Evolutionary conservation across 2,329 filamentous ascomycete genomes (phyloP), one percentile per base, ranked within the genome.

Genomic region (Pestalotiopsis sp.): DNA sequence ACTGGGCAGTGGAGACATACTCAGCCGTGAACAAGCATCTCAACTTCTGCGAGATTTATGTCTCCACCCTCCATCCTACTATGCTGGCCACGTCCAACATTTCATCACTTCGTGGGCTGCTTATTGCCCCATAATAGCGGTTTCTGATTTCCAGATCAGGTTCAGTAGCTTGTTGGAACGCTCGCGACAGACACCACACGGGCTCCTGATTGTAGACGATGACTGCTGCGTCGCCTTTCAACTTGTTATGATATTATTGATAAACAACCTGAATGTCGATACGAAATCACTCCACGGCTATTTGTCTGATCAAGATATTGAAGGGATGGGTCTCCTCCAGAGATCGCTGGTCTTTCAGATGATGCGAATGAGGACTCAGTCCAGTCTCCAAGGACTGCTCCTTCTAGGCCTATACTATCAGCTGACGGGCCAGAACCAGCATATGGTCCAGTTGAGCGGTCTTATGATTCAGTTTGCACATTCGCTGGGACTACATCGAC

Each of bases 401-500:
- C 58, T 67, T 23, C 36, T 67, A 2, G 41, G 58, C 12, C 36
- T 67, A 6, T 63, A 49, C 57, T 52, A 38, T 23, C 56, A 67
- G 5, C 23, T 67, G n/a, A 62, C 66, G 4, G 58, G 58, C 20
- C 66, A 67, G 38, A 20, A 62, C 59, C 31, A 27, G 14, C 20
- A 14, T 13, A 67, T 36, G 20, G 20, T 60, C 20, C 57, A 56
- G 4, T n/a, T 67, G 4, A 27, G 59, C 3, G 66, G 58, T 13
- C 6, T 67, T 5, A 23, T 63, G 14, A 13, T 67, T 17, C 66
- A 63, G 11, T 23, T 31, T 3, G 59, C 58, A 3, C 57, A 62
- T 23, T 62, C 59, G 9, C 23, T 62, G 4, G 66, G 65, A 20
- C 58, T 67, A 52, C 58, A 67, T 39, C 23, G 66, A 49, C 66